A percentile compares a stretch with the other conserved stretches of the same genome.
phyloP scores from a whole-genome alignment of 331 rosid species.

The Spiraea crenata region DNA sequence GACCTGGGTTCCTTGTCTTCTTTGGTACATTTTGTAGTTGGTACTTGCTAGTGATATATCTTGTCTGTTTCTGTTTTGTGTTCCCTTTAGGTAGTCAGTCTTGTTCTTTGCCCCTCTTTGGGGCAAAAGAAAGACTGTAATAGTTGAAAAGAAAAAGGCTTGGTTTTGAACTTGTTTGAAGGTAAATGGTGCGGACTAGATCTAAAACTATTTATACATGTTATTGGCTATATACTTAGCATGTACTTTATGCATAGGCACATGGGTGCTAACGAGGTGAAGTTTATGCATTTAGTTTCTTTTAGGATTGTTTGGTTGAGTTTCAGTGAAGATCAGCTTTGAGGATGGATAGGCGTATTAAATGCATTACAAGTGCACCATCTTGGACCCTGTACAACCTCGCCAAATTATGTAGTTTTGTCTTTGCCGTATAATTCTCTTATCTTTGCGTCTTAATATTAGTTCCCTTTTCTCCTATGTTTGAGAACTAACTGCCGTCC shows the following conservation, averaged over 20 bases:
- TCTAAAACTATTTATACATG: background rate
- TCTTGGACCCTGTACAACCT: background rate
- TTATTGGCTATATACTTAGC: background rate
- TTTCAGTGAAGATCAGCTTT: background rate
- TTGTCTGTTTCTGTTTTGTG: background rate
- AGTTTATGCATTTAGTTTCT: background rate
- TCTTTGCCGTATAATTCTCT: background rate
- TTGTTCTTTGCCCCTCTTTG: background rate
- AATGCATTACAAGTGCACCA: background rate
- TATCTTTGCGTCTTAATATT: background rate
- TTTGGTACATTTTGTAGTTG: background rate
- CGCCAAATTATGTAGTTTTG: background rate
- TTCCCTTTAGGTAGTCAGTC: background rate
- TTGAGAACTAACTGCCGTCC: background rate
- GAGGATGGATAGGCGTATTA: background rate
- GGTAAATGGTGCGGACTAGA: background rate
- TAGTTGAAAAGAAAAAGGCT: background rate
- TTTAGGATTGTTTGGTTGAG: conserved; percentile 6
- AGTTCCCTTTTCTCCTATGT: background rate
- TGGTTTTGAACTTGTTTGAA: background rate
- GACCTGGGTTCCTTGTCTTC: background rate
- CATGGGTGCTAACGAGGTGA: background rate
- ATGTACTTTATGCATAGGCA: background rate
- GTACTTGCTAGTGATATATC: background rate
- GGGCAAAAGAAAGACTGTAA: background rate